Evolutionary conservation across 2,329 filamentous ascomycete genomes (phyloP).

Genomic region (Dissoconium aciculare): DNA sequence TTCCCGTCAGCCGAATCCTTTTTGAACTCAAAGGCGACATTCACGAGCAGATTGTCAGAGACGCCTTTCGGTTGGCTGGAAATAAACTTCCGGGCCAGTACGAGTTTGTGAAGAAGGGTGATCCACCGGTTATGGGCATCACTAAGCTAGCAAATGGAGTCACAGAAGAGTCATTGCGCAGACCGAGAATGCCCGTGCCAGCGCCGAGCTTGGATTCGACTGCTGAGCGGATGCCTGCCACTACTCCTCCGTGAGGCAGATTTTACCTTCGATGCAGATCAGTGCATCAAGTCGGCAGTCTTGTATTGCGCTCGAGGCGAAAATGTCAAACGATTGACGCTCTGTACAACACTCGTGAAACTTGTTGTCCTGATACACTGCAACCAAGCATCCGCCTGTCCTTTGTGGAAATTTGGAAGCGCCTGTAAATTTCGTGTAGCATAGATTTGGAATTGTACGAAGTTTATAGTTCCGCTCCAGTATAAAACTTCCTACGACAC

Average conservation of each 20-base stretch:
- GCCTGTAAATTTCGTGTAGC: too few species aligned
- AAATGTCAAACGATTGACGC: too few species aligned
- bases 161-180: constrained; percentile 69
- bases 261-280: too few species aligned
- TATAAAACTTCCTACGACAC: too few species aligned
- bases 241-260: constrained; percentile 12
- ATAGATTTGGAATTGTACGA: too few species aligned
- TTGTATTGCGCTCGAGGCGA: too few species aligned
- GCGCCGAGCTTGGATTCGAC: constrained; percentile 17
- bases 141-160: constrained; percentile 73
- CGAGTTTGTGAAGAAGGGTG: constrained; percentile 88
- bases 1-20: constrained; percentile 78
- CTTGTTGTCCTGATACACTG: too few species aligned
- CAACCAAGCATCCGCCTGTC: too few species aligned
- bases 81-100: constrained; percentile 86
- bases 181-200: constrained; percentile 37
- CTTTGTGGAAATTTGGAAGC: too few species aligned
- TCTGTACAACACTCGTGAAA: too few species aligned
- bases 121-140: constrained; percentile 76
- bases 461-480: too few species aligned
- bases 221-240: constrained; percentile 16
- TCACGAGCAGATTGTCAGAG: constrained; percentile 85
- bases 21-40: constrained; percentile 85
- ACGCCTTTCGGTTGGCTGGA: constrained; percentile 85
- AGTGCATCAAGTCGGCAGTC: too few species aligned